These are phyloP conservation scores for Tagetes erecta DNA, from an alignment of 129 eudicot genomes.

Conservation along the genomic window DNA sequence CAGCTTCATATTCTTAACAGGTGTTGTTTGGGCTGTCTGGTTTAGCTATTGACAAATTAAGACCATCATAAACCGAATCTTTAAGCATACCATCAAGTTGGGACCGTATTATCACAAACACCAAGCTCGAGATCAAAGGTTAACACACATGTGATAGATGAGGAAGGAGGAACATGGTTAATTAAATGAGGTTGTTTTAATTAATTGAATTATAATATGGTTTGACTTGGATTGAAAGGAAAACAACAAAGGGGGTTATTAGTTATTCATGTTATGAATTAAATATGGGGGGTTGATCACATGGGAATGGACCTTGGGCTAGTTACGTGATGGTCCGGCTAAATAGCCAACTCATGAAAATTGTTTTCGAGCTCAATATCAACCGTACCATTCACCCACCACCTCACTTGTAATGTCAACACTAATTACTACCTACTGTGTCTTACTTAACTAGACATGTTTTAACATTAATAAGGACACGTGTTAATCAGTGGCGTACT, in stretches of 20 bases:
- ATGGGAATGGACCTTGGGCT: conserved; percentile 33
- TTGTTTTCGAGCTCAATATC: conserved; percentile 15
- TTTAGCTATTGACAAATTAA: not conserved
- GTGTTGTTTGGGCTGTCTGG: not conserved
- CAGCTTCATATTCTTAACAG: not conserved
- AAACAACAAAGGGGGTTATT: conserved; percentile 23
- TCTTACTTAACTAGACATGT: not conserved
- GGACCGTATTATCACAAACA: conserved; percentile 5
- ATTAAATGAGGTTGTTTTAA: conserved; percentile 8
- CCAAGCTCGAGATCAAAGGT: conserved; percentile 16
- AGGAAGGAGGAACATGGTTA: conserved; percentile 14
- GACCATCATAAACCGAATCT: not conserved
- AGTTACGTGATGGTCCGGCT: not conserved
- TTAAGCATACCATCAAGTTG: not conserved
- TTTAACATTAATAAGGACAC: not conserved
- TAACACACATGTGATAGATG: conserved; percentile 16
- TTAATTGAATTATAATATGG: conserved; percentile 8
- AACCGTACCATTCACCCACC: not conserved
- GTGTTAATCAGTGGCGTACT: no score
- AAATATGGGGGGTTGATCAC: conserved; percentile 27
- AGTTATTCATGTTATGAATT: not conserved
- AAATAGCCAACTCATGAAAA: not conserved
- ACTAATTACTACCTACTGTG: not conserved
- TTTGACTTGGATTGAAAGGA: conserved; percentile 9
- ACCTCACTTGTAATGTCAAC: not conserved